Evolutionary conservation across 75 land plant genomes (phyloP).

Genomic region (Pinus albicaulis): DNA sequence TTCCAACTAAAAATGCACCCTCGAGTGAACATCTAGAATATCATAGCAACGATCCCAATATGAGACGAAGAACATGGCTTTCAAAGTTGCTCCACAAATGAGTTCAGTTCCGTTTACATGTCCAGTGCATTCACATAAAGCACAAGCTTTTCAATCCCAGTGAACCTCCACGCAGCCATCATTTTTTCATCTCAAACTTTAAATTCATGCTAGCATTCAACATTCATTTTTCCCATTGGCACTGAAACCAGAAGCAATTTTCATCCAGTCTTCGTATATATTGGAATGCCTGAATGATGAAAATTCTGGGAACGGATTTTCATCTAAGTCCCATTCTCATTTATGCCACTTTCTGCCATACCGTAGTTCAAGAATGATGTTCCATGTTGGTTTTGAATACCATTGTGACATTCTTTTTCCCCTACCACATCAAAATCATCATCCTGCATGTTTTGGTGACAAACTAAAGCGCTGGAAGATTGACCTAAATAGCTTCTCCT

Average conservation of each 20-base stretch:
- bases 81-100: neutral
- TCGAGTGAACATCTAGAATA: neutral
- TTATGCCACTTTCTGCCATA: conserved; percentile 2
- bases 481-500: conserved; percentile 3
- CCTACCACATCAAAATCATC: conserved; percentile 7
- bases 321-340: neutral
- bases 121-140: neutral
- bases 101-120: neutral
- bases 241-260: neutral
- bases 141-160: neutral
- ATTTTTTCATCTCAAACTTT: neutral
- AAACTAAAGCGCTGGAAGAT: conserved; percentile 2
- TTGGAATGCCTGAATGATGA: neutral
- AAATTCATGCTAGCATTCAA: conserved; percentile 6
- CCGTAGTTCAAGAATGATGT: neutral
- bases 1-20: neutral
- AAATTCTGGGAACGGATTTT: neutral
- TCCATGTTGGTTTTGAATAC: neutral
- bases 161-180: neutral
- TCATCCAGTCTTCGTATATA: neutral
- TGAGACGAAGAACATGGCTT: conserved; percentile 6
- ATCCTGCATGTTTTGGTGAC: conserved; percentile 9
- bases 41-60: neutral
- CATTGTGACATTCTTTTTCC: neutral
- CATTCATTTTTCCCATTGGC: neutral